These are phyloP conservation scores for Zygosaccharomyces bailii DNA, from an alignment of 805 yeast species.

Conservation along the genomic window DNA sequence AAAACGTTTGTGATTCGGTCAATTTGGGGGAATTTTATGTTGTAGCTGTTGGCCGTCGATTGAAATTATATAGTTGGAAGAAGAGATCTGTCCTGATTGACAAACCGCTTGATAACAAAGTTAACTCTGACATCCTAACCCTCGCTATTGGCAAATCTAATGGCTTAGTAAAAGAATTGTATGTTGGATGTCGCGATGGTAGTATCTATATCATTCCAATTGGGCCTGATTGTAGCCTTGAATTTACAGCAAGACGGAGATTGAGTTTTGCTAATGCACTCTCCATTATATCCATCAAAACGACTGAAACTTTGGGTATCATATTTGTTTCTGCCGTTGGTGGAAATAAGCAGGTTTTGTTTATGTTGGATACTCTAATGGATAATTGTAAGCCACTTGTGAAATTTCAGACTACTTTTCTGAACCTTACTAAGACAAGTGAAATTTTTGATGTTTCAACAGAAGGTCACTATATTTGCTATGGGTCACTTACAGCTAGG, in stretches of 20 bases:
- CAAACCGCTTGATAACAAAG: slow-evolving; percentile 8
- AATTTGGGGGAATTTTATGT: slow-evolving; percentile 11
- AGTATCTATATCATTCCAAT: slow-evolving; percentile 9
- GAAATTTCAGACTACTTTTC: slow-evolving; percentile 18
- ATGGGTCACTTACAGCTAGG: slow-evolving; percentile 20
- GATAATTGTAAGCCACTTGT: slow-evolving; percentile 1
- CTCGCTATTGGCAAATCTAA: slow-evolving; percentile 4
- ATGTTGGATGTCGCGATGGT: slow-evolving; percentile 14
- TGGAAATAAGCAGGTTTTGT: slow-evolving; percentile 6
- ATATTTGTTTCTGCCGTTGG: slow-evolving; percentile 15
- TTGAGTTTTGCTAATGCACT: slow-evolving; percentile 3
- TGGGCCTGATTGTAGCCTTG: background rate
- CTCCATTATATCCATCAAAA: slow-evolving; percentile 14
- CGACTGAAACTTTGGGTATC: slow-evolving; percentile 9
- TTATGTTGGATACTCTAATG: slow-evolving; percentile 11
- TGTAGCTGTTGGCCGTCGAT: slow-evolving; percentile 8
- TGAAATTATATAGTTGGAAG: slow-evolving; percentile 1
- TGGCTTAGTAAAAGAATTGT: slow-evolving; percentile 1
- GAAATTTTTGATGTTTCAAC: slow-evolving; percentile 20
- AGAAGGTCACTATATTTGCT: slow-evolving; percentile 23
- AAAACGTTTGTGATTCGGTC: slow-evolving; percentile 12
- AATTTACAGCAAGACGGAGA: slow-evolving; percentile 3
- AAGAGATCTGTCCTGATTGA: background rate
- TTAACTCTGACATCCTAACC: slow-evolving; percentile 16
- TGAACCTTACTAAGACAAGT: slow-evolving; percentile 19